Base-by-base conservation (phyloP, 306 rosid species). In the Dryas drummondii region DNA sequence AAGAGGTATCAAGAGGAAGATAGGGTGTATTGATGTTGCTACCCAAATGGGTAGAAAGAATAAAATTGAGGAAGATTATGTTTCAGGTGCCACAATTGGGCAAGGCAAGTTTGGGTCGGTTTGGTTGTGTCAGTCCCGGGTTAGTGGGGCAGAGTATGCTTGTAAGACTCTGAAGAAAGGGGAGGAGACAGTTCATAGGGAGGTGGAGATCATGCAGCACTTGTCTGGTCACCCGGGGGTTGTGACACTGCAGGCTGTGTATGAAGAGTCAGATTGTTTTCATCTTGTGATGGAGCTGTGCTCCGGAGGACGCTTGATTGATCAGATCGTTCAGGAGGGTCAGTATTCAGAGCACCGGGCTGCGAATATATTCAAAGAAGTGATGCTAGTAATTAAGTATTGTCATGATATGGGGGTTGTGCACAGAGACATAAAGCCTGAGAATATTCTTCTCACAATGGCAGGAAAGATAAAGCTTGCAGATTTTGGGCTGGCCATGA, bases 331-430 rank as follows among this genome's bases (percentile, higher is more conserved):
- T 40, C 78, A 80, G 68, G 93, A 96, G n/a, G 92, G 89, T 49
- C 90, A 77, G 5, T 96, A 79, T 88, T 90, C 96, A 0, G 99
- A 96, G 80, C 91, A 92, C 14, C 89, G 87, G 40, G 90, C 96
- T 64, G 99, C 99, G 55, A 90, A 86, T 76, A 71, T 86, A 65
- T 84, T 96, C 63, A 96, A 92, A 89, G 98, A 92, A 83, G 98
- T 96, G 72, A 87, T 96, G 96, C 85, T 93, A 27, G 99, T 96
- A 78, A 83, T 96, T 68, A 92, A 96, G 87, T 96, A 92, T 72
- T 96, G 98, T 76, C 98, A 96, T 90, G 99, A 96, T 79, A 96
- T 96, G 99, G 99, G 99, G 76, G 99, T 96, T 84, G 99, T 90
- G 67, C 99, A 96, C 74, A 82, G 99, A 83, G 99, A 96, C 86